Percentiles rank a stretch among this genome's conserved stretches.
Evolutionary conservation across 108 stramenopile species (phyloP).

Genomic region (Skeletonema tropicum): DNA sequence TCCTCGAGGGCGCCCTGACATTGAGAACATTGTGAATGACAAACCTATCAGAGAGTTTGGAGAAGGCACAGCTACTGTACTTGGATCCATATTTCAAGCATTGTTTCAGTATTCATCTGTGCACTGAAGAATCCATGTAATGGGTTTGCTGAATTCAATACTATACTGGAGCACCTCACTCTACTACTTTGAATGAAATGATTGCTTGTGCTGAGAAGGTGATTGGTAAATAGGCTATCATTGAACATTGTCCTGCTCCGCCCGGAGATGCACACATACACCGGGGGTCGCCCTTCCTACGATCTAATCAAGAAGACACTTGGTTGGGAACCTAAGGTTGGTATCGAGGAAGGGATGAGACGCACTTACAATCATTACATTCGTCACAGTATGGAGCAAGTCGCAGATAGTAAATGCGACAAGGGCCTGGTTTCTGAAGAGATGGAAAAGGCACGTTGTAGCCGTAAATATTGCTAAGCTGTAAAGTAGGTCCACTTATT

Average conservation of each 20-base stretch:
- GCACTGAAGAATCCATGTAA: constrained; percentile 82
- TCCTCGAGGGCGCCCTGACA: constrained; percentile 89
- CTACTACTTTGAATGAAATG: constrained; percentile 82
- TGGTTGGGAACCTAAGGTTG: constrained; percentile 85
- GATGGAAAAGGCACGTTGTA: too few relatives aligned
- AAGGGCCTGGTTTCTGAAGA: too few relatives aligned
- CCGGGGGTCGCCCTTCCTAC: constrained; percentile 90
- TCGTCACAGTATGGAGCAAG: too few relatives aligned
- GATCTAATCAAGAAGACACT: constrained; percentile 88
- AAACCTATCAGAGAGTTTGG: constrained; percentile 83
- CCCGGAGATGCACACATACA: constrained; percentile 70
- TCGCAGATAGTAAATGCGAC: too few relatives aligned
- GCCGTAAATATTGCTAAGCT: too few relatives aligned
- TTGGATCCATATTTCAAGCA: constrained; percentile 94
- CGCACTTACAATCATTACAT: constrained; percentile 40
- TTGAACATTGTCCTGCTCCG: constrained; percentile 83
- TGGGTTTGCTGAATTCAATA: constrained; percentile 90
- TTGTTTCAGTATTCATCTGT: too few relatives aligned
- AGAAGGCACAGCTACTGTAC: constrained; percentile 88
- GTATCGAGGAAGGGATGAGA: constrained; percentile 90
- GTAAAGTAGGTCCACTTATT: too few relatives aligned
- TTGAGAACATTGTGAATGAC: constrained; percentile 87
- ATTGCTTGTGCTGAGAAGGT: constrained; percentile 82
- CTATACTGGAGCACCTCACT: constrained; percentile 89
- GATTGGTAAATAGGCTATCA: constrained; percentile 80